phyloP scores from a whole-genome alignment of 805 yeast species.

The Brettanomyces bruxellensis region DNA sequence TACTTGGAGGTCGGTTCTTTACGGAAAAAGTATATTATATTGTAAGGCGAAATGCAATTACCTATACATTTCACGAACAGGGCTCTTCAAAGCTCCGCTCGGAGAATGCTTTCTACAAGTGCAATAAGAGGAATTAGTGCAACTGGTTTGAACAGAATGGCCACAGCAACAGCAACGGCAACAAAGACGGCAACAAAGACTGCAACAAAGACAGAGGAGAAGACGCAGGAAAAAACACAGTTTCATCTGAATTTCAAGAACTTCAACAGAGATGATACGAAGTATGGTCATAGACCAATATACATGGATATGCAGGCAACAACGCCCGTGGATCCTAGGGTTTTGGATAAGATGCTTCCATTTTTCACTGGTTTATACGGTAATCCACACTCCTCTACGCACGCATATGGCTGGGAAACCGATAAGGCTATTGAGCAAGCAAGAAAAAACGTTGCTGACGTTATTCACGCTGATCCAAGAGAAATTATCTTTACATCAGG shows the following conservation, averaged over 20 bases:
- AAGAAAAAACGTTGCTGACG: conserved; percentile 68
- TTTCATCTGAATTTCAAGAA: conserved; percentile 34
- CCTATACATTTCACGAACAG: not conserved
- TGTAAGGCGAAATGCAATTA: not conserved
- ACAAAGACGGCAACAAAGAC: conserved; percentile 5
- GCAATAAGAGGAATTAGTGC: not conserved
- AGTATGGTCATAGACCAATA: conserved; percentile 73
- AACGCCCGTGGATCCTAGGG: conserved; percentile 96
- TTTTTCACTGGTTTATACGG: conserved; percentile 92
- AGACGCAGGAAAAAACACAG: conserved; percentile 36
- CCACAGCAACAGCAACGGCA: conserved; percentile 5
- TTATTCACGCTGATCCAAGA: conserved; percentile 90
- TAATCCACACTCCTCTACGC: conserved; percentile 96
- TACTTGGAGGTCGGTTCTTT: too few species aligned
- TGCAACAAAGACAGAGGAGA: not conserved
- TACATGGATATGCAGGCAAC: conserved; percentile 98
- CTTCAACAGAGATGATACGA: conserved; percentile 34
- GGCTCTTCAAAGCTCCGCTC: not conserved
- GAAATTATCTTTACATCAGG: conserved; percentile 97
- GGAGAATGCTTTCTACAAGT: conserved; percentile 1
- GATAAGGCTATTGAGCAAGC: conserved; percentile 87
- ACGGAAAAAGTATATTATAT: too few species aligned
- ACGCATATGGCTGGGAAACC: conserved; percentile 98
- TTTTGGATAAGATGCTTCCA: conserved; percentile 76
- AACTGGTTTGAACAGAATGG: not conserved